phyloP scores from a whole-genome alignment of 768 basidiomycete species.

The Phylloporus sp. region DNA sequence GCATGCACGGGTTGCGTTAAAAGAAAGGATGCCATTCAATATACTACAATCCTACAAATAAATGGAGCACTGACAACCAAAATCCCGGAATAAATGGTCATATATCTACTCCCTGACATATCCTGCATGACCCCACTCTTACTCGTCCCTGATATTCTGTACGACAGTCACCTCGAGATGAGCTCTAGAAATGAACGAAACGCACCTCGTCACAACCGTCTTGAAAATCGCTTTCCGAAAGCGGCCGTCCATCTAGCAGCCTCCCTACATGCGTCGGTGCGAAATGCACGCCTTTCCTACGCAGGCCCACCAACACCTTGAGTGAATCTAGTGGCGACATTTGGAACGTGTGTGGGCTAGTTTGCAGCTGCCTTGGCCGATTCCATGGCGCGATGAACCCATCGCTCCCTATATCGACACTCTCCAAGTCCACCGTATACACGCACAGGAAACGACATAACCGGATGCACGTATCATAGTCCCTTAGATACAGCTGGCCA shows the following conservation, averaged over 20 bases:
- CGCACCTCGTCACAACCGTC: not conserved
- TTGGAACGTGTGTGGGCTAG: slow-evolving; percentile 27
- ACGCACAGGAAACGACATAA: slow-evolving; percentile 4
- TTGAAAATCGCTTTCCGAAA: slow-evolving; percentile 26
- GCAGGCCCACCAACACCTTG: slow-evolving; percentile 18
- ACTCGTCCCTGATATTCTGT: not conserved
- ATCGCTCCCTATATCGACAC: not conserved
- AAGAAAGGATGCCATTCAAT: too few relatives aligned
- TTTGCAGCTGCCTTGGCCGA: not conserved
- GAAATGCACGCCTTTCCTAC: slow-evolving; percentile 39
- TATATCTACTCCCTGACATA: too few relatives aligned
- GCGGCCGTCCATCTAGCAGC: slow-evolving; percentile 27
- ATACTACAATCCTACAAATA: too few relatives aligned
- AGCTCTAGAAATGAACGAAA: not conserved
- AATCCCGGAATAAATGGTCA: too few relatives aligned
- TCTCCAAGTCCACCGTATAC: not conserved
- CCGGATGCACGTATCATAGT: slow-evolving; percentile 1
- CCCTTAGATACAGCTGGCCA: slow-evolving; percentile 3
- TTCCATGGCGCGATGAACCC: slow-evolving; percentile 1
- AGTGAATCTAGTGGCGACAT: slow-evolving; percentile 32
- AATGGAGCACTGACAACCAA: too few relatives aligned
- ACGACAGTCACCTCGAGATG: too few relatives aligned
- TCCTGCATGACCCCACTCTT: too few relatives aligned
- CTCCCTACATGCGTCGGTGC: slow-evolving; percentile 38
- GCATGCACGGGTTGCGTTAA: too few relatives aligned